Base-by-base conservation (phyloP, 805 yeast genomes). In the Yarrowia sp. region DNA sequence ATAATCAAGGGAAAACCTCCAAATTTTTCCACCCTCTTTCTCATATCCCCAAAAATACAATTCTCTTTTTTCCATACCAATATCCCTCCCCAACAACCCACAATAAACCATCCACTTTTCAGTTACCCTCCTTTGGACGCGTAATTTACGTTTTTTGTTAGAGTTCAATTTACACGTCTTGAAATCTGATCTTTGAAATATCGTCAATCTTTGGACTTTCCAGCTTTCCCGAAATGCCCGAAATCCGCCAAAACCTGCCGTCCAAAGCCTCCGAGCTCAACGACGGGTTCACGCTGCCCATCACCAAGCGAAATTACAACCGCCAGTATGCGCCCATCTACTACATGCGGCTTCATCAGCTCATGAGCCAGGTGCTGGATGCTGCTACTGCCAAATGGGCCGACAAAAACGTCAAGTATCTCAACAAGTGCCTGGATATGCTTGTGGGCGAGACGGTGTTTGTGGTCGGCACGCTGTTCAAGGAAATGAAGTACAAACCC, bases 401-500 rank as follows among this genome's bases (percentile, higher is more conserved):
- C 7, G 42, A 50, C 15, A 50, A 50, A 8, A 50, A 50, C 56
- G 84, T 78, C 70, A 80, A 76, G 71, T 81, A 73, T 70, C 80
- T 76, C 58, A 79, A 76, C 73, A 86, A 81, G 76, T 84, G 86
- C 1, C 77, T 92, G 69, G 96, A 91, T 72, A 85, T 91, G 9
- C 78, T 79, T 12, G 81, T 84, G 39, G 85, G 87, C 68, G 82
- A 84, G 69, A 83, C 89, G 19, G 84, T 91, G 70, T 95, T 94
- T 94, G 87, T 92, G 13, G 82, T 89, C 33, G 99, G 99, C 2
- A 91, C 98, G 0, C 82, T 93, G 0, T 92, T 89, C 73, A 84
- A 91, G 73, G 97, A 93, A 70, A 83, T 91, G 87, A 87, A 86
- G 73, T 86, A 86, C 74, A 95, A 95, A 74, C 92, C 97, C 5